Evolutionary conservation across 2,329 filamentous ascomycete genomes (phyloP).

Genomic region (Alternaria incomplexa): DNA sequence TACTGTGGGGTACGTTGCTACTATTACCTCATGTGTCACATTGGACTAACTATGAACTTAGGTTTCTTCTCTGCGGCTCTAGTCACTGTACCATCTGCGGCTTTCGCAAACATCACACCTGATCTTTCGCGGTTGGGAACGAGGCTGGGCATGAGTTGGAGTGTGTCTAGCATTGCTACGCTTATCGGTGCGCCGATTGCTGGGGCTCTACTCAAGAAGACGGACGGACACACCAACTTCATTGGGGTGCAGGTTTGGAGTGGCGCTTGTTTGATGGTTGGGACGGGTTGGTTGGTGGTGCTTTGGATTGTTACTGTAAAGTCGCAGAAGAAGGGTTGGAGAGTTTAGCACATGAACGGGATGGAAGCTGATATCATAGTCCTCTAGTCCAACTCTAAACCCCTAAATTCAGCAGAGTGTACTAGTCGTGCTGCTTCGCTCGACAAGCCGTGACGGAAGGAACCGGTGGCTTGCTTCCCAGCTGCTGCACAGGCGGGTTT

Average conservation of each 20-base stretch:
- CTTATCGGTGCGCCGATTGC: conserved; percentile 47
- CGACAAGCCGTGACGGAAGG: background rate
- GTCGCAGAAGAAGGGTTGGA: conserved; percentile 39
- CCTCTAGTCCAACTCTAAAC: background rate
- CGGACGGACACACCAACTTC: conserved; percentile 32
- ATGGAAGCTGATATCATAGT: background rate
- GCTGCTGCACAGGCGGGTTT: background rate
- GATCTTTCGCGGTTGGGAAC: conserved; percentile 46
- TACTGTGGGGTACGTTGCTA: conserved; percentile 43
- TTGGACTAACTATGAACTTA: conserved; percentile 5
- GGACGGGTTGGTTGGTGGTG: conserved; percentile 30
- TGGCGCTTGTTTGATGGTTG: conserved; percentile 42
- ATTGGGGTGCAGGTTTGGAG: conserved; percentile 45
- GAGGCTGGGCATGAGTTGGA: conserved; percentile 47
- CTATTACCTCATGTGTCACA: background rate
- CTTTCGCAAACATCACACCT: conserved; percentile 46
- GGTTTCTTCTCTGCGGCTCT: conserved; percentile 48
- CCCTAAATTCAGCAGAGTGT: background rate
- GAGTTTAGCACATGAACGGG: conserved; percentile 22
- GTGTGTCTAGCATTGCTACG: conserved; percentile 42
- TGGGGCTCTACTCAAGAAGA: conserved; percentile 36
- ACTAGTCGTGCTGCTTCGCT: background rate
- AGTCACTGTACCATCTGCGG: conserved; percentile 45
- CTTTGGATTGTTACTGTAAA: conserved; percentile 34
- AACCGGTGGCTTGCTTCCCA: background rate